Evolutionary conservation across 2,329 filamentous ascomycete species (phyloP).

Genomic region (Triangularia verruculosa): DNA sequence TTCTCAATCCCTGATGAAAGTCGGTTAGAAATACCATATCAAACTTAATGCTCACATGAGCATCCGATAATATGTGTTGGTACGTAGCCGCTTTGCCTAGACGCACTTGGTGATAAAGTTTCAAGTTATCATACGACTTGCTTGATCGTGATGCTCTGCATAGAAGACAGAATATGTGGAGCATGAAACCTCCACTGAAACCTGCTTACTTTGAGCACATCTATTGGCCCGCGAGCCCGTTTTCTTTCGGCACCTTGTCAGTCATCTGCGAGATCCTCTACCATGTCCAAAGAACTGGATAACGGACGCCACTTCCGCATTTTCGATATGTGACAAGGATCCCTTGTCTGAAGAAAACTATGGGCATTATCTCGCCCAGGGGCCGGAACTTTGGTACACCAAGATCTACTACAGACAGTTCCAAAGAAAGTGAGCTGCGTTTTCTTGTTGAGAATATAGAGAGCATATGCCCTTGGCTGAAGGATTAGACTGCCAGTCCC

Average conservation of each 20-base stretch:
- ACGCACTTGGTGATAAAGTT: not conserved
- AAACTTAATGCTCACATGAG: too few species aligned
- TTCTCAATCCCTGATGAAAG: too few species aligned
- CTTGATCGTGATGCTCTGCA: not conserved
- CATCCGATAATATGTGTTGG: too few species aligned
- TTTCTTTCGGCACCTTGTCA: not conserved
- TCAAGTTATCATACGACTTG: conserved; percentile 7
- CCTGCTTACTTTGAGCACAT: not conserved
- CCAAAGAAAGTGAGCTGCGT: not conserved
- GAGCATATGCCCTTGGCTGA: not conserved
- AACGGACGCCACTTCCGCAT: not conserved
- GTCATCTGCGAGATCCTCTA: not conserved
- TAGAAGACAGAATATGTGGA: not conserved
- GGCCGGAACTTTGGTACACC: not conserved
- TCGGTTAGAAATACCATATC: not conserved
- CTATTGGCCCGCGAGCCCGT: not conserved
- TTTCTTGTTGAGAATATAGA: not conserved
- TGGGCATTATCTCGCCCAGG: not conserved
- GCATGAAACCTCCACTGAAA: not conserved
- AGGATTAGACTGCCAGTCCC: not conserved
- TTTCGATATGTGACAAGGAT: not conserved
- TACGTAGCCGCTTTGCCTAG: too few species aligned
- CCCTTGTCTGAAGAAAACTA: not conserved
- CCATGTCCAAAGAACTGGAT: not conserved
- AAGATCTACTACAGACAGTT: not conserved